Evolutionary conservation across 345 rosid species (phyloP).

Genomic region (Pugionium cornutum): DNA sequence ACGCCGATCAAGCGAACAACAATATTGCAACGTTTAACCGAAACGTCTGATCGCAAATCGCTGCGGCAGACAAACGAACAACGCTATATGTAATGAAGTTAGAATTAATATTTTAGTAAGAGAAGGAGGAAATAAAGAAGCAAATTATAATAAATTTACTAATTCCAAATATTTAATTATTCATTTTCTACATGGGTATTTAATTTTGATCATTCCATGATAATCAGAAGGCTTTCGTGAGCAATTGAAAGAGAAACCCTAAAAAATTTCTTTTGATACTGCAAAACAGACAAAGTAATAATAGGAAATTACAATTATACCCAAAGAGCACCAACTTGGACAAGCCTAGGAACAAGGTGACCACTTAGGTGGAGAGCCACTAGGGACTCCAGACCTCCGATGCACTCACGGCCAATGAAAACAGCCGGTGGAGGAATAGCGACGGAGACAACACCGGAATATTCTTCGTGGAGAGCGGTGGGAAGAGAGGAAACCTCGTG

Average conservation of each 20-base stretch:
- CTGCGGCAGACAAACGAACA: no score
- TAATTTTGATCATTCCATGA: slow-evolving; percentile 25
- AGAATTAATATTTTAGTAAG: slow-evolving; percentile 13
- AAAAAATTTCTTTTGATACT: slow-evolving; percentile 18
- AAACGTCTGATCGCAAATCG: no score
- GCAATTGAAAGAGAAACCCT: slow-evolving; percentile 31
- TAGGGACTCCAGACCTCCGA: slow-evolving; percentile 93
- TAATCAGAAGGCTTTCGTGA: slow-evolving; percentile 7
- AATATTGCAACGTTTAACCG: no score
- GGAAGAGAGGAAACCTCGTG: slow-evolving; percentile 73
- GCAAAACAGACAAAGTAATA: slow-evolving; percentile 15
- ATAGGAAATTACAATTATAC: slow-evolving; percentile 47
- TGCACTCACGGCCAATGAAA: slow-evolving; percentile 75
- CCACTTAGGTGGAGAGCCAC: slow-evolving; percentile 86
- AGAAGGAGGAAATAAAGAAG: slow-evolving; percentile 11
- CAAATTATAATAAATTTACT: slow-evolving; percentile 28
- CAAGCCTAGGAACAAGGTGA: slow-evolving; percentile 85
- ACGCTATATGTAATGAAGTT: not conserved
- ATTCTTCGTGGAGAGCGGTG: slow-evolving; percentile 31
- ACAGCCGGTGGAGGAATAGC: slow-evolving; percentile 52
- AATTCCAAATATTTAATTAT: slow-evolving; percentile 29
- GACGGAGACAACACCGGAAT: slow-evolving; percentile 32
- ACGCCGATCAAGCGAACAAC: no score
- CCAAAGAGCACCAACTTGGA: slow-evolving; percentile 84
- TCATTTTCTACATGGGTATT: slow-evolving; percentile 32